These are phyloP conservation scores for Botryobasidium botryosum DNA, from an alignment of 768 basidiomycete species.

Conservation along the genomic window DNA sequence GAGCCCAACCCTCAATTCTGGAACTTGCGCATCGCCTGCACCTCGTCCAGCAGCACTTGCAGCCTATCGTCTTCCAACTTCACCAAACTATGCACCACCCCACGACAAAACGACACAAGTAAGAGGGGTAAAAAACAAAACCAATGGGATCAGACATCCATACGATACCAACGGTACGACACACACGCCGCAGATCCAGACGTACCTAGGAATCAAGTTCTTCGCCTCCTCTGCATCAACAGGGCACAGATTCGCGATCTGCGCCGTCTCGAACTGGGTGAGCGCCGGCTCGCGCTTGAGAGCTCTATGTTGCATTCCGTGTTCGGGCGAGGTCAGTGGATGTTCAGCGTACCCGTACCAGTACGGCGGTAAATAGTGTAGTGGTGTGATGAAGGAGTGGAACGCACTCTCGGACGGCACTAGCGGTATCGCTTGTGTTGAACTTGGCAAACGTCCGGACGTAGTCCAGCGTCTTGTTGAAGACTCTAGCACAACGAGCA, in stretches of 20 bases:
- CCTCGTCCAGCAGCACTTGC: slow-evolving; percentile 68
- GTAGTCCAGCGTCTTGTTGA: slow-evolving; percentile 85
- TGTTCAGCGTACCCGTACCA: slow-evolving; percentile 3
- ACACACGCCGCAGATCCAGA: no score
- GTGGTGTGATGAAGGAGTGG: background rate
- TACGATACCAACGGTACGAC: no score
- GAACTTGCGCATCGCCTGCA: slow-evolving; percentile 81
- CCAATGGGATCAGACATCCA: background rate
- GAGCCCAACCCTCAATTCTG: no score
- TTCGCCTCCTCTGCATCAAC: slow-evolving; percentile 81
- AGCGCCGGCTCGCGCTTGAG: slow-evolving; percentile 61
- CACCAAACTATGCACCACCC: slow-evolving; percentile 36
- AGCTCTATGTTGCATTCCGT: slow-evolving; percentile 32
- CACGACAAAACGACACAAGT: background rate
- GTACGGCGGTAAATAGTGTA: background rate
- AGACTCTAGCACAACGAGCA: slow-evolving; percentile 39
- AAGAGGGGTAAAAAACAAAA: background rate
- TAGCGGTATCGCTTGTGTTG: slow-evolving; percentile 66
- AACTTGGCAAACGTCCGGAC: slow-evolving; percentile 86
- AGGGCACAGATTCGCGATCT: slow-evolving; percentile 83
- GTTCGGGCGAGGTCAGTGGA: no score
- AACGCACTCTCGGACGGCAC: slow-evolving; percentile 75
- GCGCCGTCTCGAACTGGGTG: slow-evolving; percentile 83
- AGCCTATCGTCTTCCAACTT: slow-evolving; percentile 79
- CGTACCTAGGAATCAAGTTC: slow-evolving; percentile 74